Conservation (phyloP, 2,329 filamentous ascomycete species). For the Botryotinia globosa region DNA sequence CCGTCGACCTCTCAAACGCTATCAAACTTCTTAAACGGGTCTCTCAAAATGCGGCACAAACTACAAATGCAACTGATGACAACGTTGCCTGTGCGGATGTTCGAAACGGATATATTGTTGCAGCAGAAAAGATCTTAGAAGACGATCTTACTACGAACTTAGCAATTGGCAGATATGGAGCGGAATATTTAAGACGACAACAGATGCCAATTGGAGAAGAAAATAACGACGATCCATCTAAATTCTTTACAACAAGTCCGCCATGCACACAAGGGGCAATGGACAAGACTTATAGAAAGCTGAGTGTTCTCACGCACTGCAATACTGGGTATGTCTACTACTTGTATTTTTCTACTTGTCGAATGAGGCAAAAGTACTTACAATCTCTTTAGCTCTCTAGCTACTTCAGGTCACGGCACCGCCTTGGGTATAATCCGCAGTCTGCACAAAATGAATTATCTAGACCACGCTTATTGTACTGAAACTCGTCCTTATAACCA, state of each 20-base stretch:
- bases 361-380: slow-evolving; percentile 15
- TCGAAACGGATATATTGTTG: slow-evolving; percentile 67
- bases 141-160: slow-evolving; percentile 87
- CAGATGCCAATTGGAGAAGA: slow-evolving; percentile 33
- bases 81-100: slow-evolving; percentile 47
- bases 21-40: slow-evolving; percentile 72
- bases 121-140: slow-evolving; percentile 81
- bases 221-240: slow-evolving; percentile 30
- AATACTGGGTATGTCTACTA: slow-evolving; percentile 72
- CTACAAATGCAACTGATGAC: slow-evolving; percentile 28
- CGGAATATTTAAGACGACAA: slow-evolving; percentile 66
- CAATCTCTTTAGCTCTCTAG: slow-evolving; percentile 64
- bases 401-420: slow-evolving; percentile 96
- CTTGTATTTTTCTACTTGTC: background rate
- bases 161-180: slow-evolving; percentile 78
- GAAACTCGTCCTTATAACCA: slow-evolving; percentile 98
- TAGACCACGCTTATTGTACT: slow-evolving; percentile 89
- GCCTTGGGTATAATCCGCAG: slow-evolving; percentile 91
- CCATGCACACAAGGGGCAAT: slow-evolving; percentile 42
- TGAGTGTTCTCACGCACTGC: slow-evolving; percentile 94
- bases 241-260: slow-evolving; percentile 40
- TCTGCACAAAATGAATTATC: slow-evolving; percentile 60
- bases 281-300: slow-evolving; percentile 48
- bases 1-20: slow-evolving; percentile 91
- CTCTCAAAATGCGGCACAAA: slow-evolving; percentile 50